A percentile compares a stretch with the other conserved stretches of the same genome.
Conservation (phyloP, 108 stramenopile species). For the Nitzschia inconspicua region DNA sequence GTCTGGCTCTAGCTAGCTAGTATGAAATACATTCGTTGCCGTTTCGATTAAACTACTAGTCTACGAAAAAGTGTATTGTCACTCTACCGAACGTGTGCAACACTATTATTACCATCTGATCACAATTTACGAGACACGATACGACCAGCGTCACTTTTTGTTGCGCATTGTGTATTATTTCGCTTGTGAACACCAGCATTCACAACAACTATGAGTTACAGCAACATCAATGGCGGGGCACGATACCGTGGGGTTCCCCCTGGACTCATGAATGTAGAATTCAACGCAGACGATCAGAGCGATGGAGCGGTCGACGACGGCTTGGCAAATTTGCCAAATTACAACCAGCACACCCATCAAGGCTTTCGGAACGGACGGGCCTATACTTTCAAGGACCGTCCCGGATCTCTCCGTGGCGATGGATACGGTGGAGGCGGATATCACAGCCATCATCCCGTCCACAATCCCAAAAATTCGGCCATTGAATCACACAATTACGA, state of each 20-base stretch:
- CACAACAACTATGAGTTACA: too few species aligned
- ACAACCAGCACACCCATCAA: neutral
- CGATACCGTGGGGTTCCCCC: conserved; percentile 17
- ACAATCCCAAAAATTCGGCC: neutral
- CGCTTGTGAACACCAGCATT: too few species aligned
- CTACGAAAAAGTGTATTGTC: too few species aligned
- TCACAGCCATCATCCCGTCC: conserved; percentile 17
- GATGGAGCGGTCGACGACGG: conserved; percentile 12
- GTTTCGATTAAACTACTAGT: too few species aligned
- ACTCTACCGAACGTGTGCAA: too few species aligned
- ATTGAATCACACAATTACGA: conserved; percentile 87
- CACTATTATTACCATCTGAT: too few species aligned
- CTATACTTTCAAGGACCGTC: conserved; percentile 12
- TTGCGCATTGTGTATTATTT: too few species aligned
- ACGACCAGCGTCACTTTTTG: too few species aligned
- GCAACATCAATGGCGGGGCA: too few species aligned
- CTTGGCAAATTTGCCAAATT: conserved; percentile 5
- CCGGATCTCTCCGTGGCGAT: conserved; percentile 36
- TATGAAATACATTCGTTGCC: too few species aligned
- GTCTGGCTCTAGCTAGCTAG: too few species aligned
- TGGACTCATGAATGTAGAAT: conserved; percentile 34
- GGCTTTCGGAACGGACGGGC: neutral
- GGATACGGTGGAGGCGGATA: conserved; percentile 64
- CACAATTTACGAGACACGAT: too few species aligned
- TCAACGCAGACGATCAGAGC: conserved; percentile 6